Conservation (phyloP, 2,329 filamentous ascomycete genomes). For the Graphilbum sp. region DNA sequence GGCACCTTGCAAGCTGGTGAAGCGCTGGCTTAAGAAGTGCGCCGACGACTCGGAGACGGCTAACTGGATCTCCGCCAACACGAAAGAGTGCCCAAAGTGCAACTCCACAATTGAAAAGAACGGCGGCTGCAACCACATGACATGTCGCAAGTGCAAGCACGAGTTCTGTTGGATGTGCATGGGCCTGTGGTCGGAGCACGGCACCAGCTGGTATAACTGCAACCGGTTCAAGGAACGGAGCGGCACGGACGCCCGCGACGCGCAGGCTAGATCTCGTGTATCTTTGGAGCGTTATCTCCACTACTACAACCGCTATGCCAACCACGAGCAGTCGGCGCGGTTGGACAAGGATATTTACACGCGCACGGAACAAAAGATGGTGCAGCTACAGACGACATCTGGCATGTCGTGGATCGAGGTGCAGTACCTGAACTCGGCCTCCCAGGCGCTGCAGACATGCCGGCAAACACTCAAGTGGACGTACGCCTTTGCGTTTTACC, state of each 20-base stretch:
- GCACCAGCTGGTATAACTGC: constrained; percentile 99
- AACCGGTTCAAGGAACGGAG: constrained; percentile 96
- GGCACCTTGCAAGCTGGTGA: constrained; percentile 78
- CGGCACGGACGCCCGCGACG: constrained; percentile 75
- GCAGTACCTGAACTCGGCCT: constrained; percentile 86
- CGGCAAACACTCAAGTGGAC: constrained; percentile 99
- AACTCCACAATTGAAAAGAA: constrained; percentile 98
- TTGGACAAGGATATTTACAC: constrained; percentile 90
- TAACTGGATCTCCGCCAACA: constrained; percentile 98
- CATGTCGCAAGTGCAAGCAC: constrained; percentile 85
- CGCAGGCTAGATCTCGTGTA: constrained; percentile 77
- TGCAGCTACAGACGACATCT: constrained; percentile 79
- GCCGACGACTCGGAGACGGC: constrained; percentile 96
- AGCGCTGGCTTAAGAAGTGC: constrained; percentile 95
- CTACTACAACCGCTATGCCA: constrained; percentile 98
- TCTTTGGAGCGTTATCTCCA: constrained; percentile 93
- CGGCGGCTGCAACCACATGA: constrained; percentile 96
- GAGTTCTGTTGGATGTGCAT: constrained; percentile 99
- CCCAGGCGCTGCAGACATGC: constrained; percentile 85
- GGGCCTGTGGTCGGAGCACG: constrained; percentile 96
- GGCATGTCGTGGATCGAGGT: constrained; percentile 99
- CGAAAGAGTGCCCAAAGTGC: constrained; percentile 93
- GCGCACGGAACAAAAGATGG: constrained; percentile 99
- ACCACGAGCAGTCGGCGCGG: constrained; percentile 94
- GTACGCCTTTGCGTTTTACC: constrained; percentile 94